phyloP scores from a whole-genome alignment of 2,329 filamentous ascomycete genomes.

The Periconia macrospinosa region DNA sequence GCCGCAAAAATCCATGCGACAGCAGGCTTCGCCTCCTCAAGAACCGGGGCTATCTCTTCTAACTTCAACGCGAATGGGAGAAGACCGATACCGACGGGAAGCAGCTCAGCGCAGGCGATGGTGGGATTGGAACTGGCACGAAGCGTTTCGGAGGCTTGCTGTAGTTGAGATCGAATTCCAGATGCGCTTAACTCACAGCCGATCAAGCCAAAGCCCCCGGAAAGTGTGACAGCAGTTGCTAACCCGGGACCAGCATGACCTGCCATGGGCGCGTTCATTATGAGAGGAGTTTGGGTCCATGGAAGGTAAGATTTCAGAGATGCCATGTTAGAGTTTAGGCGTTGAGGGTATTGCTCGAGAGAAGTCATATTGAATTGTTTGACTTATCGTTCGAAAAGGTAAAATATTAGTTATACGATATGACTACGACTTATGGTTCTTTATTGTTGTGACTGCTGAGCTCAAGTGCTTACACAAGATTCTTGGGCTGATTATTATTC shows the following conservation, averaged over 20 bases:
- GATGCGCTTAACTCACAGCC: no score
- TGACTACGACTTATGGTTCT: no score
- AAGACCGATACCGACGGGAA: constrained; percentile 64
- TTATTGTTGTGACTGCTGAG: no score
- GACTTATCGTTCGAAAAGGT: no score
- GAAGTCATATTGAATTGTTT: neutral
- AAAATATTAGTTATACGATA: no score
- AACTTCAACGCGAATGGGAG: constrained; percentile 54
- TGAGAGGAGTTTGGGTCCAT: constrained; percentile 60
- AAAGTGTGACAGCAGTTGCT: constrained; percentile 62
- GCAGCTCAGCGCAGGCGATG: constrained; percentile 13
- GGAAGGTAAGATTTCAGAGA: constrained; percentile 39
- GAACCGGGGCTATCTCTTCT: constrained; percentile 53
- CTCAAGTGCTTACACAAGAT: no score
- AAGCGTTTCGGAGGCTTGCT: constrained; percentile 18
- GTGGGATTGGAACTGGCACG: constrained; percentile 5
- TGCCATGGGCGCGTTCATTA: constrained; percentile 70
- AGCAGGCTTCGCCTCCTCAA: constrained; percentile 57
- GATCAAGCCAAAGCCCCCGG: constrained; percentile 51
- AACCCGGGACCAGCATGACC: constrained; percentile 59
- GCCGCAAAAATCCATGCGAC: constrained; percentile 72
- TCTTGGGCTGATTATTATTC: no score
- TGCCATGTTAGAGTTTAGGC: constrained; percentile 12
- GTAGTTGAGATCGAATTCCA: constrained; percentile 21
- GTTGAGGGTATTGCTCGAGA: neutral